Evolutionary conservation across 2,329 filamentous ascomycete genomes (phyloP).

Genomic region (Alternaria conjuncta): DNA sequence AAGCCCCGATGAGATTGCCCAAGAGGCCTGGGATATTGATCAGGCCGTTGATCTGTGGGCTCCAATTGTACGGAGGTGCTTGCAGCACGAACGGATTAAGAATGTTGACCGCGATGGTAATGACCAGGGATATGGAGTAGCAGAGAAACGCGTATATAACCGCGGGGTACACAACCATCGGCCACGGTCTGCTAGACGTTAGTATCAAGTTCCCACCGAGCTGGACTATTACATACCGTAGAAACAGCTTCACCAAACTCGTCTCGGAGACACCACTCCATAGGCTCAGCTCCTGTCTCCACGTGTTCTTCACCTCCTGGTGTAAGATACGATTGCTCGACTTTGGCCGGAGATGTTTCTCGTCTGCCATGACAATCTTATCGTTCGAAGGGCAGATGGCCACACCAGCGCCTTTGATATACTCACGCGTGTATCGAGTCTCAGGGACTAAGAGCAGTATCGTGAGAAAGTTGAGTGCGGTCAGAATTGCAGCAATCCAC

Average conservation of each 20-base stretch:
- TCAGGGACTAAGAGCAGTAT: constrained; percentile 49
- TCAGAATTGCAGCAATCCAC: constrained; percentile 39
- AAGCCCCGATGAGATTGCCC: constrained; percentile 54
- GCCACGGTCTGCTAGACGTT: constrained; percentile 38
- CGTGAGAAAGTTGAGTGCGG: constrained; percentile 42
- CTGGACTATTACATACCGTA: constrained; percentile 15
- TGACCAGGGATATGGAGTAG: constrained; percentile 47
- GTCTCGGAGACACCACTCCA: constrained; percentile 42
- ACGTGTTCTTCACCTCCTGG: constrained; percentile 42
- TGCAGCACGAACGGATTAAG: constrained; percentile 50
- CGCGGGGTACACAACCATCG: constrained; percentile 47
- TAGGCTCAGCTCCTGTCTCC: constrained; percentile 41
- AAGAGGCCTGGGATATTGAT: constrained; percentile 52
- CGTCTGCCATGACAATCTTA: constrained; percentile 9
- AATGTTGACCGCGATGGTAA: constrained; percentile 50
- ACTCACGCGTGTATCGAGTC: constrained; percentile 44
- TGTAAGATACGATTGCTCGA: background rate
- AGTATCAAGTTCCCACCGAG: background rate
- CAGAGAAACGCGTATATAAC: constrained; percentile 48
- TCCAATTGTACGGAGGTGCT: constrained; percentile 49
- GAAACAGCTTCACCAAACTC: constrained; percentile 45
- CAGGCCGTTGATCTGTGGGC: constrained; percentile 46
- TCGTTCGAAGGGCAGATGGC: constrained; percentile 15
- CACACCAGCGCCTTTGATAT: background rate
- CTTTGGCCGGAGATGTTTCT: constrained; percentile 6